Evolutionary conservation across 2,329 filamentous ascomycete genomes (phyloP).

Genomic region (Fusarium hostae): DNA sequence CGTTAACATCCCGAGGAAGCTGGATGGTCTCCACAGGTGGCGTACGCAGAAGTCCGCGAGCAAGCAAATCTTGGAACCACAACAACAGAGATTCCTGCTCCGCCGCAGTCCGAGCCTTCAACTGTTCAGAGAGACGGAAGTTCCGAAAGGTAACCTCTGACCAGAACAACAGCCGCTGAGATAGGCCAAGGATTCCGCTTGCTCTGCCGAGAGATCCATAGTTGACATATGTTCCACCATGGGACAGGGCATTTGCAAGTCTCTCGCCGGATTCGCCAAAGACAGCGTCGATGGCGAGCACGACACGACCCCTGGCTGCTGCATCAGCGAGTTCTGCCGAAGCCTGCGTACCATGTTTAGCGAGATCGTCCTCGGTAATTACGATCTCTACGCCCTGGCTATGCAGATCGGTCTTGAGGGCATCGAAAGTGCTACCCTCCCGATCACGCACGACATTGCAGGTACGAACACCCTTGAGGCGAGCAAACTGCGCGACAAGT

Average conservation of each 20-base stretch:
- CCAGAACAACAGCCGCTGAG: conserved; percentile 14
- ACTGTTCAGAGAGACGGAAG: conserved; percentile 14
- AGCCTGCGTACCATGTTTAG: not conserved
- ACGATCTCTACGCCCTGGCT: not conserved
- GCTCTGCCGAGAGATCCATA: conserved; percentile 4
- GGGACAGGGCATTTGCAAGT: not conserved
- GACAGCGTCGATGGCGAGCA: conserved; percentile 8
- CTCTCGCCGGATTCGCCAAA: conserved; percentile 9
- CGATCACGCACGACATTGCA: conserved; percentile 23
- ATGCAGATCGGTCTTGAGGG: not conserved
- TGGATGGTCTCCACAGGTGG: not conserved
- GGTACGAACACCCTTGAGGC: conserved; percentile 13
- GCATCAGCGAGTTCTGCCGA: conserved; percentile 8
- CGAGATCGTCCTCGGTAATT: conserved; percentile 2
- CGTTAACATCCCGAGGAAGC: not conserved
- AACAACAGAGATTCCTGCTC: conserved; percentile 12
- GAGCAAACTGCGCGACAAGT: conserved; percentile 20
- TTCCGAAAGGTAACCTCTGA: conserved; percentile 11
- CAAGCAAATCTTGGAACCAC: conserved; percentile 12
- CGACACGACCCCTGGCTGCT: not conserved
- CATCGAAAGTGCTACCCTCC: not conserved
- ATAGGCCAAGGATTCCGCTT: not conserved
- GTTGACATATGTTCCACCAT: conserved; percentile 6
- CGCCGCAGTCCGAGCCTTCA: not conserved
- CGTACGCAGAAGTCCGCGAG: not conserved